Evolutionary conservation across 1,284 basidiomycete species (phyloP).

Genomic region (Trichosporon asahii): DNA sequence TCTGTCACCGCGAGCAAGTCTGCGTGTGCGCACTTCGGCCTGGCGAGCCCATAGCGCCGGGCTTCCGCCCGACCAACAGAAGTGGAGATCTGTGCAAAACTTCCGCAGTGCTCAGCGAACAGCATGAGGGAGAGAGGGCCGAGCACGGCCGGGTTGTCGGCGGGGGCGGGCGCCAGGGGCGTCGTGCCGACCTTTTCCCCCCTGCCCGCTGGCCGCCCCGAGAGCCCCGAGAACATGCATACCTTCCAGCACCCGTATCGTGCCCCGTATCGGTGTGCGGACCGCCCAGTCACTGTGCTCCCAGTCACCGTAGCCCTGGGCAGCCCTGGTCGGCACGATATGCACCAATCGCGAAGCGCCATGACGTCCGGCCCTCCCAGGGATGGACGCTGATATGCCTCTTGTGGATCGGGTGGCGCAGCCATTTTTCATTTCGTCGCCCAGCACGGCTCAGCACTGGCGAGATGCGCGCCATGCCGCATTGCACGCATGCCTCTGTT

Average conservation of each 20-base stretch:
- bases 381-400: not conserved
- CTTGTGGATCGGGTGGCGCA: conserved; percentile 1
- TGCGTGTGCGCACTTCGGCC: not conserved
- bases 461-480: not conserved
- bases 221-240: not conserved
- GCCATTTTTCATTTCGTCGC: not conserved
- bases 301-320: not conserved
- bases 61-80: no score
- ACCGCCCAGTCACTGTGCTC: not conserved
- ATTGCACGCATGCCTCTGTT: not conserved
- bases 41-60: no score
- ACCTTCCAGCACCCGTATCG: not conserved
- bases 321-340: not conserved
- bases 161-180: no score
- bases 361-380: not conserved
- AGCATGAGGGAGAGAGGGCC: not conserved
- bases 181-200: not conserved
- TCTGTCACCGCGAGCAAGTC: not conserved
- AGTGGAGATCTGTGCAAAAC: not conserved
- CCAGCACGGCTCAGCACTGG: no score
- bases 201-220: not conserved
- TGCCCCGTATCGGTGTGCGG: not conserved
- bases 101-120: not conserved
- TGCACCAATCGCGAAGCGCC: not conserved
- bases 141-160: no score